These are phyloP conservation scores for Mycena venus DNA, from an alignment of 768 basidiomycete genomes.

Conservation along the genomic window DNA sequence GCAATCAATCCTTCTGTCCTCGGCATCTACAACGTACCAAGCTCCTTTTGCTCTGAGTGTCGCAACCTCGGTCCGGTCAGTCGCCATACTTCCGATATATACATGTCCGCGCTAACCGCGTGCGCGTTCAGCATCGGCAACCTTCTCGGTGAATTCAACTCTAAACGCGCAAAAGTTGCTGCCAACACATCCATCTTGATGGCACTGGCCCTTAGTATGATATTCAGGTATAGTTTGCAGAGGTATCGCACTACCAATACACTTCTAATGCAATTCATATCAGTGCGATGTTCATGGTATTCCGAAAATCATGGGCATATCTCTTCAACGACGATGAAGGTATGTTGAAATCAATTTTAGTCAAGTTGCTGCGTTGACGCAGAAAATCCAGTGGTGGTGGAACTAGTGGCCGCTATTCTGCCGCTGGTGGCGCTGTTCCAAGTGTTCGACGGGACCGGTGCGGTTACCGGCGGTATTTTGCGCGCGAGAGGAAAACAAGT, in stretches of 20 bases:
- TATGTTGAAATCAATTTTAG: constrained; percentile 40
- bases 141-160: constrained; percentile 85
- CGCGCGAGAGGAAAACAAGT: constrained; percentile 87
- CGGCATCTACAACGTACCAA: constrained; percentile 83
- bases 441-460: constrained; percentile 84
- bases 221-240: constrained; percentile 67
- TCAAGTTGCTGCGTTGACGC: constrained; percentile 3
- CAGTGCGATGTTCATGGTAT: constrained; percentile 69
- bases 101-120: background rate
- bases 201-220: constrained; percentile 71
- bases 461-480: constrained; percentile 81
- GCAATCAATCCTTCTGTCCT: constrained; percentile 88
- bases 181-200: constrained; percentile 76
- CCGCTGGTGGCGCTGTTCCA: constrained; percentile 86
- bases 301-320: constrained; percentile 77
- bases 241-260: background rate
- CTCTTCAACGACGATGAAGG: constrained; percentile 80
- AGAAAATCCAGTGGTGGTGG: constrained; percentile 60
- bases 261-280: background rate
- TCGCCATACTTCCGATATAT: constrained; percentile 16
- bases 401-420: constrained; percentile 75
- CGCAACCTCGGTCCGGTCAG: constrained; percentile 87
- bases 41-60: constrained; percentile 87
- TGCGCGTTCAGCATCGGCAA: constrained; percentile 80
- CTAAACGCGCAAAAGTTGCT: constrained; percentile 78